Base-by-base conservation (phyloP, 306 rosid genomes). In the Quercus mongolica region DNA sequence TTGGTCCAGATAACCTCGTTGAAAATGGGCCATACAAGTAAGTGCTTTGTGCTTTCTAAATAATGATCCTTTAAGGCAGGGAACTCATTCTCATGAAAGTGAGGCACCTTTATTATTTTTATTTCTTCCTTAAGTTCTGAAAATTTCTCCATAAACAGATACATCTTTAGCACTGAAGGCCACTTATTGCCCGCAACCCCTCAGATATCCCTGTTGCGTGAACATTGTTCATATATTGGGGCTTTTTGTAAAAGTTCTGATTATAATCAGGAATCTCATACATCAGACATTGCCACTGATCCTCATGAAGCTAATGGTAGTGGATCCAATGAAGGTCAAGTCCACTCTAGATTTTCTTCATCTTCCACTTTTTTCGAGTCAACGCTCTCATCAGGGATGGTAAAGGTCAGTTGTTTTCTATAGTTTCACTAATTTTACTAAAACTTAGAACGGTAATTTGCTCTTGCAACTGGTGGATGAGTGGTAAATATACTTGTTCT, bases 21-120 rank as follows among this genome's bases (percentile, higher is more conserved):
- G 99, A 95, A 85, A 92, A 87, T 76, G 97, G 99, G 75, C 99
- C 98, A 57, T 91, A 95, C 98, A 95, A 86, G 99, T 95, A 77
- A 89, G 94, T 78, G 73, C 68, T 77, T 65, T 76, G 41, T 46
- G 59, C 80, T 71, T 56, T 69, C 55, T 38, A 26, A 56, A 57
- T 26, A 49, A 72, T 51, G 85, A 52, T 57, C 56, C 65, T 76
- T 81, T 83, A 69, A 80, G 38, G 77, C 71, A 52, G 30, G 31
- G 46, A 56, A 77, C 71, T 55, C 58, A 19, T 51, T 56, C 61
- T 74, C 59, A 75, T 44, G 80, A 77, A 78, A 15, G 63, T 59
- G 20, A 76, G 69, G 55, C 58, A 18, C 57, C 19, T 76, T 23
- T 67, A 9, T 25, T 33, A 26, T 51, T 73, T 64, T 68, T 35